phyloP scores from a whole-genome alignment of 352 stramenopile species.

The Aphanomyces euteiches region DNA sequence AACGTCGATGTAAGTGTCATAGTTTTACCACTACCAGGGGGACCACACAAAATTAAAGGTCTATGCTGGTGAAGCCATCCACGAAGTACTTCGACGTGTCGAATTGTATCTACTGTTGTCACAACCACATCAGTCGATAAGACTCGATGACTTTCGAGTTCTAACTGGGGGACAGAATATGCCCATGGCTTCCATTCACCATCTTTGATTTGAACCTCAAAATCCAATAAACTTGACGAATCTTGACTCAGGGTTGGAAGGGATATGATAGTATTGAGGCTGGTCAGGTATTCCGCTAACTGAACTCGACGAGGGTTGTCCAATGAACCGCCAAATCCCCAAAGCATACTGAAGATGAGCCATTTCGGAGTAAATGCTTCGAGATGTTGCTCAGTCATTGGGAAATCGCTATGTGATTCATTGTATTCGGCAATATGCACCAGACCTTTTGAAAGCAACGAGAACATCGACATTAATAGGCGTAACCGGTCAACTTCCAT shows the following conservation, averaged over 20 bases:
- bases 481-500: conserved; percentile 95
- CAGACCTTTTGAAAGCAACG: conserved; percentile 93
- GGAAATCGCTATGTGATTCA: conserved; percentile 97
- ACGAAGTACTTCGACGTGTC: conserved; percentile 96
- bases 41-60: conserved; percentile 97
- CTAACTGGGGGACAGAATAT: conserved; percentile 94
- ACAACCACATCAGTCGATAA: conserved; percentile 98
- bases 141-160: conserved; percentile 97
- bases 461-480: conserved; percentile 95
- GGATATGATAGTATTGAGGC: conserved; percentile 79
- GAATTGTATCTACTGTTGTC: conserved; percentile 98
- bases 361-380: conserved; percentile 94
- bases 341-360: conserved; percentile 97
- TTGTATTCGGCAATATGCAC: conserved; percentile 97
- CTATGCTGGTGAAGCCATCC: conserved; percentile 96
- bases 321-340: conserved; percentile 98
- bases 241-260: conserved; percentile 73
- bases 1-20: conserved; percentile 99
- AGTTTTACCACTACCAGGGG: conserved; percentile 98
- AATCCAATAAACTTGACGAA: conserved; percentile 89
- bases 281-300: conserved; percentile 90
- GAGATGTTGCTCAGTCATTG: conserved; percentile 96
- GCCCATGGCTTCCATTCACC: conserved; percentile 96
- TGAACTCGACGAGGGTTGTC: conserved; percentile 89
- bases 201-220: conserved; percentile 95